phyloP scores from a whole-genome alignment of 2,329 filamentous ascomycete genomes.

The Xylariales sp. region DNA sequence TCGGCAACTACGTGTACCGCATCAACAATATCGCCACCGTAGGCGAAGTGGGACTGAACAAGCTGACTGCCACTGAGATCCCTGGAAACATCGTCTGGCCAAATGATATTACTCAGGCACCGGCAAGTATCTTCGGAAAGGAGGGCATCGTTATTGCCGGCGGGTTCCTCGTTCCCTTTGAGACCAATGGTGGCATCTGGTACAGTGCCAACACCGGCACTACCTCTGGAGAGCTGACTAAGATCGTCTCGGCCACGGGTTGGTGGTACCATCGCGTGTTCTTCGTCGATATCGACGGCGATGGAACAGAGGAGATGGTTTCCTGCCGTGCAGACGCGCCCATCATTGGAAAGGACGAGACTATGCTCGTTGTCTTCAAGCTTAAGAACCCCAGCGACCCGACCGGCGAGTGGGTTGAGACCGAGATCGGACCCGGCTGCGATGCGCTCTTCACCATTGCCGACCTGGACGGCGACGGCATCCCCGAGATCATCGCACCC shows the following conservation, averaged over 20 bases:
- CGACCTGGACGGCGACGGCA: neutral
- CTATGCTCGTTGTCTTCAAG: slow-evolving; percentile 2
- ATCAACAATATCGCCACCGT: slow-evolving; percentile 2
- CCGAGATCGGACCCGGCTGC: slow-evolving; percentile 3
- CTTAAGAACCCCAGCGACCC: neutral
- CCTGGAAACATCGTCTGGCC: slow-evolving; percentile 1
- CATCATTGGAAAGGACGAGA: neutral
- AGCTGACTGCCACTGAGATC: neutral
- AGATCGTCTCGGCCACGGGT: neutral
- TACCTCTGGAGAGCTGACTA: neutral
- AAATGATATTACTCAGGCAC: slow-evolving; percentile 1
- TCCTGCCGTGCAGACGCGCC: slow-evolving; percentile 2
- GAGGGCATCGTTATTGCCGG: slow-evolving; percentile 1
- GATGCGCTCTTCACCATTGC: slow-evolving; percentile 1
- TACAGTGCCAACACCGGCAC: neutral
- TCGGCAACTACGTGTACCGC: slow-evolving; percentile 2
- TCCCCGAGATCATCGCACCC: slow-evolving; percentile 1
- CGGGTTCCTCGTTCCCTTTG: slow-evolving; percentile 3
- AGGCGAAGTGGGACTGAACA: neutral
- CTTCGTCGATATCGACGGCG: slow-evolving; percentile 3
- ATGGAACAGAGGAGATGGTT: slow-evolving; percentile 1
- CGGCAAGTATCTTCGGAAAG: neutral
- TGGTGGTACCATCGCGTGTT: slow-evolving; percentile 4
- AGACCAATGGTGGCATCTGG: slow-evolving; percentile 2
- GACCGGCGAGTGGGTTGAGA: slow-evolving; percentile 1